Evolutionary conservation across 352 stramenopile genomes (phyloP), one percentile per base, ranked within the genome.

Genomic region (Phytophthora pluvialis): DNA sequence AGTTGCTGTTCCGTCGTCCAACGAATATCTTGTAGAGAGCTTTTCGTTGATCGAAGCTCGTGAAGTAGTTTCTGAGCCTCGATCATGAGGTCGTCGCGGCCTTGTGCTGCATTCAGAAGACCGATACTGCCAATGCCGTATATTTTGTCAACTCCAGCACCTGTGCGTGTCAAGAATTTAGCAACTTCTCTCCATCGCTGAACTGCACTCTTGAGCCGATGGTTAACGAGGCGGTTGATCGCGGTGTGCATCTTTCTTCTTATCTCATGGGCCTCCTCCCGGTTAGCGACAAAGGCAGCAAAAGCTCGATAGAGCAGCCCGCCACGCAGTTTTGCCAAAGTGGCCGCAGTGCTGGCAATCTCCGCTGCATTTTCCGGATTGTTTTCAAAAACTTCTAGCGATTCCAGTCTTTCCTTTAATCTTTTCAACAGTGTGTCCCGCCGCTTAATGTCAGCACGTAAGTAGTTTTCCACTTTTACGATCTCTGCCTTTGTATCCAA

Each of bases 401-500:
- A 82, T 0, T 70, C 50, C 60, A 65, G 59, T 9, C 86, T 80
- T 9, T 82, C 63, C 9, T 80, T 57, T 11, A 93, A 51, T 12
- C 75, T 73, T 3, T 49, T 50, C 16, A 63, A 28, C 15, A 92
- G 40, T 8, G 48, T 64, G 2, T 69, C 68, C 1, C 72, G 71
- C 0, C 64, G 73, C 16, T 79, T 87, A 11, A 75, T 63, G 42
- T 93, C 86, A n/a, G 65, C 79, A 10, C 74, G 73, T n/a, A 92
- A 50, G 35, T 88, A 87, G 40, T 91, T 90, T 43, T 95, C 83
- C 4, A 88, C 76, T 50, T 81, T 74, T 5, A 91, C 65, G 26
- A 89, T 85, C 33, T 93, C 84, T 8, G 77, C 59, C 44, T 95
- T 95, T 4, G 81, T 79, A 38, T 95, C 83, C 3, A 88, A 51